phyloP scores from a whole-genome alignment of 164 flowering plant genomes.

The Tetracentron sinense region DNA sequence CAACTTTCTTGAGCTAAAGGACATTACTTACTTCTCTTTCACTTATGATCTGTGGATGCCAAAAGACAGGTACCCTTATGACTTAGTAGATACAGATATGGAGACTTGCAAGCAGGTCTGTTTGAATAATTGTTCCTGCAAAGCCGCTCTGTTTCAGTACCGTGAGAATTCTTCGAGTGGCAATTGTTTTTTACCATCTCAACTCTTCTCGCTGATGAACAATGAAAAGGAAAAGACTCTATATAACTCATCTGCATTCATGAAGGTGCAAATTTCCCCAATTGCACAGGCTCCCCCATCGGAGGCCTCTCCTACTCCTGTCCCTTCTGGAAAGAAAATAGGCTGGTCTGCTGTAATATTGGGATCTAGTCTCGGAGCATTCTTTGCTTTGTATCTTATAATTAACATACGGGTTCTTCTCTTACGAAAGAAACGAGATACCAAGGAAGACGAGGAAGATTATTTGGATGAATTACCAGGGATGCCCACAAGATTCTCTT shows the following conservation, averaged over 20 bases:
- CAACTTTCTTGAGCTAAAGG: constrained; percentile 8
- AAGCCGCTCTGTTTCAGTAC: constrained; percentile 12
- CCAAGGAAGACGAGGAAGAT: constrained; percentile 8
- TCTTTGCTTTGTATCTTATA: not conserved
- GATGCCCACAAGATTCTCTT: constrained; percentile 11
- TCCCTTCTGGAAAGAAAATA: not conserved
- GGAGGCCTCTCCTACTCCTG: not conserved
- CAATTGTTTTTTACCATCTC: constrained; percentile 13
- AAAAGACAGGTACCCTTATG: too few species aligned
- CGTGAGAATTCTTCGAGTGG: not conserved
- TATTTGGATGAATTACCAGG: constrained; percentile 10
- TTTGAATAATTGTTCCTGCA: constrained; percentile 17
- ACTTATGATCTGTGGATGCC: not conserved
- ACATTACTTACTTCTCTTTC: constrained; percentile 18
- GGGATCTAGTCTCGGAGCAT: constrained; percentile 9
- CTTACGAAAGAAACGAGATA: not conserved
- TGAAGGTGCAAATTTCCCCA: constrained; percentile 18
- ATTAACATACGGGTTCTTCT: not conserved
- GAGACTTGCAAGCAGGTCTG: constrained; percentile 23
- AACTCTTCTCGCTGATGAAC: constrained; percentile 12
- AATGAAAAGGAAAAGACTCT: not conserved
- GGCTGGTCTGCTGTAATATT: not conserved
- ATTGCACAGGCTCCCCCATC: not conserved
- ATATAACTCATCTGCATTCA: constrained; percentile 13
- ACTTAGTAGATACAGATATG: not conserved